Evolutionary conservation across 176 grass and related monocot genomes (phyloP), one percentile per base, ranked within the genome.

Genomic region (Eragrostis curvula): DNA sequence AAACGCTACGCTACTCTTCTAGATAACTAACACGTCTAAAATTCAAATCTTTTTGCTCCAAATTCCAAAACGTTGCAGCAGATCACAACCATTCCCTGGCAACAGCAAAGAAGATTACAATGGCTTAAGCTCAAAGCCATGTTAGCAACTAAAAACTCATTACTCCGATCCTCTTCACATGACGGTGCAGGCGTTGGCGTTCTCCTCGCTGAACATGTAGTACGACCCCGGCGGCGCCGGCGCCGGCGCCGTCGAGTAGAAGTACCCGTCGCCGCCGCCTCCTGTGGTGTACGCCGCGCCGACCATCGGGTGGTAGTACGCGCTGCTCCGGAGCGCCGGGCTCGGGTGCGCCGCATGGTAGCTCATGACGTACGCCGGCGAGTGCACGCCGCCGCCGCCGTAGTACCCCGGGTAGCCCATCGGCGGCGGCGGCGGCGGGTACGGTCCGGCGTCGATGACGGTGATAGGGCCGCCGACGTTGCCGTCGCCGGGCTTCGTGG

Each of bases 151-250:
- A 45, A 61, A 27, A 66, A 12, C n/a, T 17, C 8, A n/a, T 9
- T 13, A 7, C 15, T 36, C n/a, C 8, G 11, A 28, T 23, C 28
- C 12, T 48, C 71, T 36, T 93, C 91, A 99, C 96, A 99, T 99
- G 77, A 96, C 61, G 47, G 66, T 63, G 89, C 96, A 99, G 30
- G 93, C 96, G 55, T 99, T 93, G 74, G 96, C 96, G 69, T 99
- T 99, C 87, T 99, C 96, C 75, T 99, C 96, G 83, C 93, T 93
- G 87, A 99, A 99, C 87, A 99, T 86, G 77, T 99, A 95, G 68
- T 91, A 99, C 59, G 93, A 87, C 8, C 91, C 89, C 11, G 90
- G 88, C 70, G 87, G 48, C 58, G 92, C 76, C 75, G 90, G 17
- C 53, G 25, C 85, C 20, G 87, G 79, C 46, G 94, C 81, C 63